Base-by-base conservation (phyloP, 1,284 basidiomycete species). In the Dichomitus squalens region DNA sequence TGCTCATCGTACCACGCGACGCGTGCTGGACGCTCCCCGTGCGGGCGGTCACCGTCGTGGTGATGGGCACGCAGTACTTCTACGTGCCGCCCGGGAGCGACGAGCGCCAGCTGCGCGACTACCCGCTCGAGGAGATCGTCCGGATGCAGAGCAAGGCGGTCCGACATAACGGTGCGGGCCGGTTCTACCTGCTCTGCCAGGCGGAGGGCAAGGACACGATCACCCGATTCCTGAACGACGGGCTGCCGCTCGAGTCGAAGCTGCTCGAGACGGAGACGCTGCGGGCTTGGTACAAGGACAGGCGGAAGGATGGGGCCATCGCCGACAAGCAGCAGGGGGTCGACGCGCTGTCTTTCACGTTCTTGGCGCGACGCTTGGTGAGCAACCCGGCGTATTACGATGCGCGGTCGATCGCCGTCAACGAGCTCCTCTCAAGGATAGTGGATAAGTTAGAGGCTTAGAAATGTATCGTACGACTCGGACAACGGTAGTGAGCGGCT, bases 1-100 rank as follows among this genome's bases (percentile, higher is more conserved):
- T 95, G 4, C 76, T 99, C 36, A 78, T 99, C 58, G 87, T 86
- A 0, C 87, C 96, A 0, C 85, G 88, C 36, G 93, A 96, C 46
- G 81, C 87, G 21, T 92, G 90, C 68, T 97, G 95, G 95, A 87
- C 84, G 20, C 72, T 98, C 12, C 92, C 94, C 3, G 83, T 95
- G 12, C 84, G 87, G 35, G 92, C 92, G 0, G 81, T 83, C 4
- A 84, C 86, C 3, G 95, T 98, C 14, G 80, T 98, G 35, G 88
- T 95, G 48, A 91, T 98, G 88, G 92, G 95, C 25, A 95, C 96
- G 6, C 96, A 99, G 72, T 97, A 93, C 70, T 73, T 89, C 33
- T 79, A 86, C 48, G 67, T 82, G 16, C 57, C 64, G 18, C 60
- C 65, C 7, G 76, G 78, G 40, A 73, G 72, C n/a, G 74, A 77